Percentiles rank a stretch among this genome's conserved stretches.
Evolutionary conservation across 176 grass and related monocot species (phyloP).

Genomic region (Zoysia japonica): DNA sequence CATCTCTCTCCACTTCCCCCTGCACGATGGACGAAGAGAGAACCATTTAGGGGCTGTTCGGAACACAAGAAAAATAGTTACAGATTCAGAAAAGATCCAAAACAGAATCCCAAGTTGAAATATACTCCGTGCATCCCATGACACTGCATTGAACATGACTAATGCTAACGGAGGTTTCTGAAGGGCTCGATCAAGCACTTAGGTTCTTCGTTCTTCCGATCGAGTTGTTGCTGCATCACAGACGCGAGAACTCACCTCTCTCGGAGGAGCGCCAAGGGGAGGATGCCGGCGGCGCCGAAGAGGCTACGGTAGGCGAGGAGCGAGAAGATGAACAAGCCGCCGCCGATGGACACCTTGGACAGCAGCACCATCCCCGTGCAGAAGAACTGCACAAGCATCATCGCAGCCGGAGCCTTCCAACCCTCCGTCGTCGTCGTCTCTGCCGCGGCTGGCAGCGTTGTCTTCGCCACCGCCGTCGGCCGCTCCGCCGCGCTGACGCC

Average conservation of each 20-base stretch:
- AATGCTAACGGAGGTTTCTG: neutral
- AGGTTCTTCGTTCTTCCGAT: neutral
- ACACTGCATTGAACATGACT: neutral
- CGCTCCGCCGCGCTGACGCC: neutral
- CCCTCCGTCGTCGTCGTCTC: neutral
- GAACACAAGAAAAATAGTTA: too few species aligned
- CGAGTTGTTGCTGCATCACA: neutral
- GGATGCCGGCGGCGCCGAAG: slow-evolving; percentile 36
- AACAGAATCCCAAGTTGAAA: too few species aligned
- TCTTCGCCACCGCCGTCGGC: too few species aligned
- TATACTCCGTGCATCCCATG: too few species aligned
- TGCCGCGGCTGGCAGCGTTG: neutral
- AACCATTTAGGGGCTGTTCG: neutral
- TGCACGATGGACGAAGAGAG: neutral
- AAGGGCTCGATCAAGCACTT: neutral
- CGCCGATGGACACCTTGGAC: slow-evolving; percentile 42
- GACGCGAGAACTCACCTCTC: slow-evolving; percentile 17
- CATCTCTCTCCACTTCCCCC: slow-evolving; percentile 51
- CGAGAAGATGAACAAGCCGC: slow-evolving; percentile 46
- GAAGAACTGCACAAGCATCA: slow-evolving; percentile 49
- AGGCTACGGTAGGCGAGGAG: slow-evolving; percentile 50
- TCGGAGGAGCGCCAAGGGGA: slow-evolving; percentile 36
- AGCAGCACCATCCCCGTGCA: slow-evolving; percentile 55
- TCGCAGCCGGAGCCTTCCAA: slow-evolving; percentile 41
- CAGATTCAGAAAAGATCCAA: too few species aligned